phyloP scores from a whole-genome alignment of 2,329 filamentous ascomycete genomes.

The Conoideocrella luteorostrata region DNA sequence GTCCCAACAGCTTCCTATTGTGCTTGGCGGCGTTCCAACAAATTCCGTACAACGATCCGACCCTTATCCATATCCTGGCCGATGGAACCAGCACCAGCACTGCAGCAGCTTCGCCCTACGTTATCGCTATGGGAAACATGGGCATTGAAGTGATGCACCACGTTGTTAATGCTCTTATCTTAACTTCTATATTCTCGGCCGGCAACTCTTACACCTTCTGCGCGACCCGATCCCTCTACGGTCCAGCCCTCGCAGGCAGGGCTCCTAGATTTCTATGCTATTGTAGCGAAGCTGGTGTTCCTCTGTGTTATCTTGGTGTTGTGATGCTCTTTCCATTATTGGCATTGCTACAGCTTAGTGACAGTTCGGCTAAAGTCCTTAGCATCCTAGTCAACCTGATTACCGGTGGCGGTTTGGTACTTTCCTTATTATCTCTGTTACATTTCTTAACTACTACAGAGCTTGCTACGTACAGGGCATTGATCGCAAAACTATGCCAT shows the following conservation, averaged over 20 bases:
- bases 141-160: slow-evolving; percentile 45
- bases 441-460: too few relatives aligned
- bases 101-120: slow-evolving; percentile 53
- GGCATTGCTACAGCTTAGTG: too few relatives aligned
- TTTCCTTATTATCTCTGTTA: too few relatives aligned
- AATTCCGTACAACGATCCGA: slow-evolving; percentile 56
- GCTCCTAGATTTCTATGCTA: slow-evolving; percentile 47
- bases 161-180: slow-evolving; percentile 46
- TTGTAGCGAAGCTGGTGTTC: slow-evolving; percentile 53
- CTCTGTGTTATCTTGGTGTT: too few relatives aligned
- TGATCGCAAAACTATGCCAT: too few relatives aligned
- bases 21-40: too few relatives aligned
- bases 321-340: too few relatives aligned
- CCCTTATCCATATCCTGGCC: slow-evolving; percentile 43
- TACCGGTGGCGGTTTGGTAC: too few relatives aligned
- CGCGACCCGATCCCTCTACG: slow-evolving; percentile 40
- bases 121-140: slow-evolving; percentile 53
- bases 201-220: slow-evolving; percentile 46
- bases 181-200: slow-evolving; percentile 35
- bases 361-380: too few relatives aligned
- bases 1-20: too few relatives aligned
- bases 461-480: too few relatives aligned
- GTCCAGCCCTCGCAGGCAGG: slow-evolving; percentile 42
- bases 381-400: too few relatives aligned
- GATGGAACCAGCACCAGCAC: slow-evolving; percentile 31